Base-by-base conservation (phyloP, 805 yeast species). In the Grigorovia transvaalensis region DNA sequence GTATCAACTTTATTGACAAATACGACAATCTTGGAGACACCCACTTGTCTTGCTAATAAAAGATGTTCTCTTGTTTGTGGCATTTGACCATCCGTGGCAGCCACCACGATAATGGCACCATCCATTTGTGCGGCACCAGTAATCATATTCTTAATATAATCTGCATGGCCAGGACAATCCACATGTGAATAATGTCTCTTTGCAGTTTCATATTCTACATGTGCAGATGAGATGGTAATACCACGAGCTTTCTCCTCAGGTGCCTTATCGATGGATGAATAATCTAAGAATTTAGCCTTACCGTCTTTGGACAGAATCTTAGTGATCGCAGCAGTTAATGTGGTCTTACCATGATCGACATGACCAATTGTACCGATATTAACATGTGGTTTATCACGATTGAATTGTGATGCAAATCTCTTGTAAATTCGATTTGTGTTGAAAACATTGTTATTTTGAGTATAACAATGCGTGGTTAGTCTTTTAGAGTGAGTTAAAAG, bases 51-150 rank as follows among this genome's bases (percentile, higher is more conserved):
- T 58, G 99, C 99, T 67, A 93, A 83, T 73, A 93, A 77, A 76
- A 93, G 79, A 77, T 93, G 99, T 78, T 93, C 99, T 78, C 98
- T 88, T 62, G 99, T 93, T 78, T 93, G 99, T 69, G 97, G 98
- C 98, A 91, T 93, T 76, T 89, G 96, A 68, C 99, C 99, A 69
- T 93, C 99, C 53, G 96, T 78, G 57, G 99, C 99, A 67, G 98
- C 99, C 72, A 93, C 98, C 56, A 91, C 98, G 75, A 91, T 91
- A 64, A 91, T 90, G 61, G 97, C 98, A 79, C 98, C 97, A 73
- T 91, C 98, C 97, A 90, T 90, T 73, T 91, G 96, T 65, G 98
- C 96, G 65, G 98, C 97, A 84, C 98, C 98, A 60, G 96, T 88
- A 72, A 91, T 91, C 98, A 91, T 91, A 75, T 91, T 91, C 79